Evolutionary conservation across 2,329 filamentous ascomycete genomes (phyloP).

Genomic region (Coniochaeta pulveracea): DNA sequence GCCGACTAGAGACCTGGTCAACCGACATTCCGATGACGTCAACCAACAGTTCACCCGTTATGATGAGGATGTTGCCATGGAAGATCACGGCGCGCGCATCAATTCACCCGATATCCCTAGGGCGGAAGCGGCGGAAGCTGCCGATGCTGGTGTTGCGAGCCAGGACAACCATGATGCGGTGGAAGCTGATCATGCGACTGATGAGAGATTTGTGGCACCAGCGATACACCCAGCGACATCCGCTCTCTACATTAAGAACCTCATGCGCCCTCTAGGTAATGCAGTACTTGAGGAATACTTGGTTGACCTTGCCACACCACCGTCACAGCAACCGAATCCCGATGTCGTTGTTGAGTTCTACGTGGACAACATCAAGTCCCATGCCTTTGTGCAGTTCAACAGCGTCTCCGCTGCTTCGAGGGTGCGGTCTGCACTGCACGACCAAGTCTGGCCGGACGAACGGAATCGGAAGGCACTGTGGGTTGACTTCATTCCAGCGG

Average conservation of each 20-base stretch:
- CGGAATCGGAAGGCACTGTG: slow-evolving; percentile 72
- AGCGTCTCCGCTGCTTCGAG: slow-evolving; percentile 61
- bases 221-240: slow-evolving; percentile 61
- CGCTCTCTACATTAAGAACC: slow-evolving; percentile 78
- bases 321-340: slow-evolving; percentile 35
- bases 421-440: slow-evolving; percentile 66
- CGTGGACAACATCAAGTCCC: slow-evolving; percentile 76
- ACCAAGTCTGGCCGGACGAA: slow-evolving; percentile 77
- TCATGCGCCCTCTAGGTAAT: slow-evolving; percentile 76
- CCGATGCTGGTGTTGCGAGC: too few species aligned
- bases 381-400: slow-evolving; percentile 70
- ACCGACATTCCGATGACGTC: too few species aligned
- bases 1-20: too few species aligned
- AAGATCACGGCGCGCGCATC: too few species aligned
- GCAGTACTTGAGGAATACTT: slow-evolving; percentile 58
- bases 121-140: too few species aligned
- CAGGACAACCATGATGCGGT: slow-evolving; percentile 6
- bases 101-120: too few species aligned
- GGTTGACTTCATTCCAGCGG: slow-evolving; percentile 80
- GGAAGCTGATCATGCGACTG: slow-evolving; percentile 15
- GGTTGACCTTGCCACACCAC: slow-evolving; percentile 52
- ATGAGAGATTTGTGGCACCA: slow-evolving; percentile 27
- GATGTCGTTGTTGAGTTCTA: slow-evolving; percentile 58
- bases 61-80: too few species aligned
- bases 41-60: too few species aligned